phyloP scores from a whole-genome alignment of 768 basidiomycete species.

The Kwoniella mangroviensis region DNA sequence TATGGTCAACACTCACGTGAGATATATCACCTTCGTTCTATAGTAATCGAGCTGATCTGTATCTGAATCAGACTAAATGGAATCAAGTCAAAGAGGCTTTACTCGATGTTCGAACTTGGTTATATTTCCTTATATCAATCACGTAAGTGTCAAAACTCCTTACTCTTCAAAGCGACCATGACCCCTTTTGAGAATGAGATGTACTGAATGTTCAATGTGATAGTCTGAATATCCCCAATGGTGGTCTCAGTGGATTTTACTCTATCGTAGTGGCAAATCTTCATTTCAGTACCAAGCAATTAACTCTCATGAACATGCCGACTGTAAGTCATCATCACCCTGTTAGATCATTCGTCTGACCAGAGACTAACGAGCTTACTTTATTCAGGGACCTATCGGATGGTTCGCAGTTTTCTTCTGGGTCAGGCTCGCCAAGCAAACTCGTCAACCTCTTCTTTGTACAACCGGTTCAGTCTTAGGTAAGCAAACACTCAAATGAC shows the following conservation, averaged over 20 bases:
- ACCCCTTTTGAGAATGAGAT: not conserved
- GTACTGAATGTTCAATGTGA: not conserved
- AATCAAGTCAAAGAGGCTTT: conserved; percentile 40
- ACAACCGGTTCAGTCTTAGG: conserved; percentile 34
- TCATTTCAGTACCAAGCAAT: conserved; percentile 32
- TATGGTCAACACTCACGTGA: conserved; percentile 41
- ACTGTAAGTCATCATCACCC: conserved; percentile 18
- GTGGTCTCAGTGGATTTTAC: conserved; percentile 41
- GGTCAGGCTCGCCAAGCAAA: conserved; percentile 37
- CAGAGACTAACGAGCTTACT: too few species aligned
- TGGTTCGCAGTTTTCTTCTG: conserved; percentile 41
- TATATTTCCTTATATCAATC: conserved; percentile 44
- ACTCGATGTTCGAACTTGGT: conserved; percentile 42
- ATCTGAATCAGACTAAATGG: conserved; percentile 14
- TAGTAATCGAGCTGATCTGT: not conserved
- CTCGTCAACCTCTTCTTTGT: conserved; percentile 31
- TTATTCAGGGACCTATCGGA: conserved; percentile 36
- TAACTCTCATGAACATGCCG: conserved; percentile 34
- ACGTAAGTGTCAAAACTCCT: conserved; percentile 12
- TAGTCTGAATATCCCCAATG: conserved; percentile 44
- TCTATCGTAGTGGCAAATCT: conserved; percentile 31
- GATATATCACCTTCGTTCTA: not conserved
- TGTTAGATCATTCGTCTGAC: not conserved
- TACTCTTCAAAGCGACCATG: too few species aligned
- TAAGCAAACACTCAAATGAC: not conserved